Conservation (phyloP, 1,284 basidiomycete species). For the Cutaneotrichosporon curvatum region DNA sequence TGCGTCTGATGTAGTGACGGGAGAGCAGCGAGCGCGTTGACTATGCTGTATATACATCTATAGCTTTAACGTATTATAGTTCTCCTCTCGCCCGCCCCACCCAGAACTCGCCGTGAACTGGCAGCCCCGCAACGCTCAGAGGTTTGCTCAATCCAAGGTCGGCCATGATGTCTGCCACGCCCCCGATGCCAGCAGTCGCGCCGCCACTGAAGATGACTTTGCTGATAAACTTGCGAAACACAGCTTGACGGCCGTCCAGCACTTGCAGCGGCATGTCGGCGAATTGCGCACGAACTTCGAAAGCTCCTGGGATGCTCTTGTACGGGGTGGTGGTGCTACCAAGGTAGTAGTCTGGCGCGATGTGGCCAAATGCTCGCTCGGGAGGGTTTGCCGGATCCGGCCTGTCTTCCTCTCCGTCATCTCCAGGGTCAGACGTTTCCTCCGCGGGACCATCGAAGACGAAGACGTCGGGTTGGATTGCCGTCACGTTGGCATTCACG, state of each 20-base stretch:
- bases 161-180: constrained; percentile 27
- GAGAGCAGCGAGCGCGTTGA: not conserved
- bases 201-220: constrained; percentile 46
- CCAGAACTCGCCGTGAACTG: constrained; percentile 39
- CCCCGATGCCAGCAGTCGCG: constrained; percentile 42
- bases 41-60: no score
- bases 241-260: constrained; percentile 33
- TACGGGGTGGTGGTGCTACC: constrained; percentile 11
- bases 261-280: constrained; percentile 38
- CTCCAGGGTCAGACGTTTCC: not conserved
- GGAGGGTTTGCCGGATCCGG: constrained; percentile 18
- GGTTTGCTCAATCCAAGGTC: constrained; percentile 27
- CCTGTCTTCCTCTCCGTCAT: not conserved
- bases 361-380: constrained; percentile 20
- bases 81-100: constrained; percentile 14
- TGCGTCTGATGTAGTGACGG: constrained; percentile 27
- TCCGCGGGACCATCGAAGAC: constrained; percentile 38
- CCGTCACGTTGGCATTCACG: constrained; percentile 31
- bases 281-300: constrained; percentile 39
- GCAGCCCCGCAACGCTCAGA: constrained; percentile 29
- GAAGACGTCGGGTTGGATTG: constrained; percentile 40
- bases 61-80: no score
- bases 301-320: constrained; percentile 13
- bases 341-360: constrained; percentile 17
- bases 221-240: constrained; percentile 40